Conservation (phyloP, 495 filamentous ascomycete species). For the Saxophila tyrrhenica region DNA sequence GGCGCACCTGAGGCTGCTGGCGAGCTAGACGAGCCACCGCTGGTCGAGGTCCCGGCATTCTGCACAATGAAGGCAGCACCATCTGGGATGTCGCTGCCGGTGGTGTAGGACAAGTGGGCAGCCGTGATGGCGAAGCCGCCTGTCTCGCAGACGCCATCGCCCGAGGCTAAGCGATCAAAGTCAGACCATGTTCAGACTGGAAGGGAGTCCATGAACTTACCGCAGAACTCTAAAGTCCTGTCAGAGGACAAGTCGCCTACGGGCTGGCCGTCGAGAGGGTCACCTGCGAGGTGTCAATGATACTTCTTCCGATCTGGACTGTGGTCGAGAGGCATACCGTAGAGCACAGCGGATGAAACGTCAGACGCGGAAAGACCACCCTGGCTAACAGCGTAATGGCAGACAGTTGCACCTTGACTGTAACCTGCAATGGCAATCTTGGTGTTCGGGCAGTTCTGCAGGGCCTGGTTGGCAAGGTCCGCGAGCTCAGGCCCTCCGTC, state of each 20-base stretch:
- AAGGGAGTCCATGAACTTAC: neutral
- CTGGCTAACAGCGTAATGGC: slow-evolving; percentile 34
- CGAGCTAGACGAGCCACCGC: neutral
- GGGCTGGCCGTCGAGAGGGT: slow-evolving; percentile 1
- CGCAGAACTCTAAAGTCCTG: slow-evolving; percentile 5
- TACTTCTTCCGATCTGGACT: neutral
- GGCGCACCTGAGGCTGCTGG: neutral
- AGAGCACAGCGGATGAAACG: slow-evolving; percentile 7
- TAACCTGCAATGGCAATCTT: slow-evolving; percentile 53
- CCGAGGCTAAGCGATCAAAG: slow-evolving; percentile 7
- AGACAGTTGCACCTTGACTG: slow-evolving; percentile 44
- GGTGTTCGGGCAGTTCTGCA: slow-evolving; percentile 45
- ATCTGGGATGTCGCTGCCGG: neutral
- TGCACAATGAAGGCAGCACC: slow-evolving; percentile 10
- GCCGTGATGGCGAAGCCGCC: slow-evolving; percentile 10
- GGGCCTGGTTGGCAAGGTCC: slow-evolving; percentile 35
- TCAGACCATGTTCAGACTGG: neutral
- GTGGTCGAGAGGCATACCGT: slow-evolving; percentile 3
- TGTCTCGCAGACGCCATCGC: slow-evolving; percentile 11
- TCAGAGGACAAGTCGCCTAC: slow-evolving; percentile 10
- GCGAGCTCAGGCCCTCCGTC: slow-evolving; percentile 32
- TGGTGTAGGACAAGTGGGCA: slow-evolving; percentile 10
- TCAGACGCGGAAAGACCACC: neutral
- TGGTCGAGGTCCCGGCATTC: neutral
- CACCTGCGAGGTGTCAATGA: neutral